These are phyloP conservation scores for Dissoconium aciculare DNA, from an alignment of 2,329 filamentous ascomycete genomes.

Conservation along the genomic window DNA sequence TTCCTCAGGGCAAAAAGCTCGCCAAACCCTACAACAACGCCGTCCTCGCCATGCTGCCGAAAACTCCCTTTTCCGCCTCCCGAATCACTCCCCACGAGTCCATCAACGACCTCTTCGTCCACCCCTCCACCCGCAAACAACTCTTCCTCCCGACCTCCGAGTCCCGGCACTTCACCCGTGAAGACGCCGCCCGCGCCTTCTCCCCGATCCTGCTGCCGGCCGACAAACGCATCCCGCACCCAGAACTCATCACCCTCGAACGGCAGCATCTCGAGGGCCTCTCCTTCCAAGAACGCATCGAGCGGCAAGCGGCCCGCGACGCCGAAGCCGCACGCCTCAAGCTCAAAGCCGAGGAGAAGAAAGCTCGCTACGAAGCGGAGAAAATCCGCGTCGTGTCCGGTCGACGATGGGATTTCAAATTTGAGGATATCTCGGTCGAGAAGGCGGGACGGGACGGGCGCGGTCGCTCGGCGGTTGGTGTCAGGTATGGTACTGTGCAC, in stretches of 20 bases:
- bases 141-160: slow-evolving; percentile 50
- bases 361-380: slow-evolving; percentile 29
- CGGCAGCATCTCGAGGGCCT: slow-evolving; percentile 29
- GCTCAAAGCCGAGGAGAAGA: slow-evolving; percentile 26
- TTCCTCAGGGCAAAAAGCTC: slow-evolving; percentile 54
- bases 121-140: slow-evolving; percentile 39
- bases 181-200: slow-evolving; percentile 50
- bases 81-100: slow-evolving; percentile 39
- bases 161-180: slow-evolving; percentile 48
- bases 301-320: slow-evolving; percentile 28
- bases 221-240: slow-evolving; percentile 49
- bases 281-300: slow-evolving; percentile 28
- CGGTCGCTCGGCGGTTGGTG: slow-evolving; percentile 38
- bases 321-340: slow-evolving; percentile 23
- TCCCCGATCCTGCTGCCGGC: slow-evolving; percentile 43
- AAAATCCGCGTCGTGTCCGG: slow-evolving; percentile 32
- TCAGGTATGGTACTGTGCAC: slow-evolving; percentile 47
- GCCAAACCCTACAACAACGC: slow-evolving; percentile 64
- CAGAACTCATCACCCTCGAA: slow-evolving; percentile 40
- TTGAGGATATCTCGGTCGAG: slow-evolving; percentile 43
- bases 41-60: slow-evolving; percentile 65
- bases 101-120: slow-evolving; percentile 49
- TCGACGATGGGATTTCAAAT: slow-evolving; percentile 45
- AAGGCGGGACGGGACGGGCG: slow-evolving; percentile 41
- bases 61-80: slow-evolving; percentile 35